phyloP scores from a whole-genome alignment of 2,329 filamentous ascomycete genomes.

The Colletotrichum tamarilloi region DNA sequence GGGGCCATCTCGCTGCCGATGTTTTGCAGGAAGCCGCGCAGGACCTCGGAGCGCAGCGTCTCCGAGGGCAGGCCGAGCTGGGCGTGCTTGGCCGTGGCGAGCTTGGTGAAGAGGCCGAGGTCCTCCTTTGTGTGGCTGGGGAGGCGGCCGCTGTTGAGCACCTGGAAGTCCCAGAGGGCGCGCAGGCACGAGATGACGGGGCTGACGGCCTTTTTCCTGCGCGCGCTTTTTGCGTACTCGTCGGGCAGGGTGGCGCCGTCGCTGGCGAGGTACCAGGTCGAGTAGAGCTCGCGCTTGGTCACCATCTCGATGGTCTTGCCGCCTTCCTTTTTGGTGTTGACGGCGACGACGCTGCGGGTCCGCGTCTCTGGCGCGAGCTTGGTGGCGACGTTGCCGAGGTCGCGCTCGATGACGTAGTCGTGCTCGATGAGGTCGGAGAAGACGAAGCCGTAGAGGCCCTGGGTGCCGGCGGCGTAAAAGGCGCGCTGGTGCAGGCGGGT shows the following conservation, averaged over 20 bases:
- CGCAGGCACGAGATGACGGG: slow-evolving; percentile 87
- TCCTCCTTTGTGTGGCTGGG: slow-evolving; percentile 71
- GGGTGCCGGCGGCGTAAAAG: slow-evolving; percentile 89
- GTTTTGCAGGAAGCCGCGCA: slow-evolving; percentile 88
- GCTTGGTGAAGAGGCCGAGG: slow-evolving; percentile 79
- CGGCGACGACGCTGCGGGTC: slow-evolving; percentile 79
- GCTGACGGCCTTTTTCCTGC: slow-evolving; percentile 80
- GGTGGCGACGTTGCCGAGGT: slow-evolving; percentile 79
- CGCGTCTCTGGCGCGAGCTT: slow-evolving; percentile 73
- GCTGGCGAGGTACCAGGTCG: slow-evolving; percentile 85
- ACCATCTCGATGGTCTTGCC: slow-evolving; percentile 84
- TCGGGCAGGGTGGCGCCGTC: slow-evolving; percentile 78
- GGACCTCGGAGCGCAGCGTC: slow-evolving; percentile 75
- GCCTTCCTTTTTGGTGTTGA: slow-evolving; percentile 76
- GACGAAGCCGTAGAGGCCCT: slow-evolving; percentile 94
- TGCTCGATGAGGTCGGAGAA: slow-evolving; percentile 94
- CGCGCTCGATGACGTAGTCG: slow-evolving; percentile 88
- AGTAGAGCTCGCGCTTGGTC: slow-evolving; percentile 91
- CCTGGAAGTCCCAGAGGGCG: slow-evolving; percentile 89
- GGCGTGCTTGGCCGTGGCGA: slow-evolving; percentile 82
- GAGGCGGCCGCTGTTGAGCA: slow-evolving; percentile 62
- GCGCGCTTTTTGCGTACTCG: slow-evolving; percentile 73
- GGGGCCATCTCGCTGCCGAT: slow-evolving; percentile 86
- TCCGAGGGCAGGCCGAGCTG: slow-evolving; percentile 76
- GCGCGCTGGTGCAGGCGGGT: slow-evolving; percentile 81